Conservation (phyloP, 352 stramenopile genomes). For the Halophytophthora batemanensis region DNA sequence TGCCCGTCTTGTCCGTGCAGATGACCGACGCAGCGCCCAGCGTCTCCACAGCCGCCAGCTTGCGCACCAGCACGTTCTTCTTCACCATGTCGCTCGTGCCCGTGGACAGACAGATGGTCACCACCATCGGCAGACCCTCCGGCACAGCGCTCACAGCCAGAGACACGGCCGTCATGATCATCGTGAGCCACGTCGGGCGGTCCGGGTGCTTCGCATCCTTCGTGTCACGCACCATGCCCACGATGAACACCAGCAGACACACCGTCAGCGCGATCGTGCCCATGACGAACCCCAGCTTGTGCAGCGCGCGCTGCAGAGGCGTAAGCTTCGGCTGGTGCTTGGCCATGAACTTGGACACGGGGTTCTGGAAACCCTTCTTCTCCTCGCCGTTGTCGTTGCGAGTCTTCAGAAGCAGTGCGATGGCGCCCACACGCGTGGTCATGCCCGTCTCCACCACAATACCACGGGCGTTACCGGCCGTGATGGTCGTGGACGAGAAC, state of each 20-base stretch:
- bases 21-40: constrained; percentile 84
- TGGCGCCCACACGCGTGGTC: constrained; percentile 38
- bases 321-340: constrained; percentile 50
- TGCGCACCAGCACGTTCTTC: constrained; percentile 52
- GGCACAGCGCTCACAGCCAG: constrained; percentile 42
- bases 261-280: constrained; percentile 76
- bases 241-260: constrained; percentile 81
- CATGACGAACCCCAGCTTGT: constrained; percentile 90
- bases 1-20: constrained; percentile 91
- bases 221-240: constrained; percentile 50
- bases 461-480: constrained; percentile 33
- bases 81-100: constrained; percentile 36
- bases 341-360: constrained; percentile 16
- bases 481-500: constrained; percentile 84
- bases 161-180: constrained; percentile 89
- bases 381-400: constrained; percentile 9
- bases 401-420: constrained; percentile 29
- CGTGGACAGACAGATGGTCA: constrained; percentile 41
- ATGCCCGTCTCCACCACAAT: constrained; percentile 40
- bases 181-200: constrained; percentile 80
- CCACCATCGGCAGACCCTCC: constrained; percentile 37
- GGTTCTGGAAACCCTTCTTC: constrained; percentile 12
- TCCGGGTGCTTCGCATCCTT: constrained; percentile 45
- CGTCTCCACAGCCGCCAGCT: constrained; percentile 47
- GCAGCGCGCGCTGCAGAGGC: constrained; percentile 85